phyloP scores from a whole-genome alignment of 352 stramenopile genomes.

The Globisporangium megalacanthum region DNA sequence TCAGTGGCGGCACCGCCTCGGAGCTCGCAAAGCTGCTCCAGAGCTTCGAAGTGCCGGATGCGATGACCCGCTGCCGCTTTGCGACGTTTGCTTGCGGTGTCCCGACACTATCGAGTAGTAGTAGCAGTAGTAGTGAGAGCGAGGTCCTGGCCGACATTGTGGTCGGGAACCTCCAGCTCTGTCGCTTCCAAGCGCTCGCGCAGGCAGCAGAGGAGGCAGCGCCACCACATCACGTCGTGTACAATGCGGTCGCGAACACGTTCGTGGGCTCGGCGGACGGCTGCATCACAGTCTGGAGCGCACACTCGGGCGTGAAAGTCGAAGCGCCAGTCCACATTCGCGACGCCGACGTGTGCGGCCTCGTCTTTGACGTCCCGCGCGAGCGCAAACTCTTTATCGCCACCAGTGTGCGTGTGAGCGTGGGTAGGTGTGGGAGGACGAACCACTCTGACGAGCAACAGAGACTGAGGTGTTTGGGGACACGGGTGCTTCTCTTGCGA shows the following conservation, averaged over 20 bases:
- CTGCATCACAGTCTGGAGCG: slow-evolving; percentile 61
- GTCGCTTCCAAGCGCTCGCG: slow-evolving; percentile 41
- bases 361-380: slow-evolving; percentile 53
- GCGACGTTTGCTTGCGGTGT: slow-evolving; percentile 28
- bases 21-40: slow-evolving; percentile 31
- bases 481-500: not conserved
- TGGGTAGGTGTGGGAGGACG: not conserved
- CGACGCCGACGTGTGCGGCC: slow-evolving; percentile 47
- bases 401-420: slow-evolving; percentile 39
- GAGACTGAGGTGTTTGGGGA: too few species aligned
- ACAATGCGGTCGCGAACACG: slow-evolving; percentile 52
- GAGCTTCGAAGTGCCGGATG: slow-evolving; percentile 44
- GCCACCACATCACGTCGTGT: slow-evolving; percentile 40
- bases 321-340: slow-evolving; percentile 44
- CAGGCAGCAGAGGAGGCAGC: slow-evolving; percentile 24
- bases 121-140: slow-evolving; percentile 14
- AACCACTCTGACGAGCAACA: not conserved
- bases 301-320: slow-evolving; percentile 51
- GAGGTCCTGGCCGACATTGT: slow-evolving; percentile 43
- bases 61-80: slow-evolving; percentile 38
- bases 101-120: not conserved
- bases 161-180: slow-evolving; percentile 44
- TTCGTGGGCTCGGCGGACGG: slow-evolving; percentile 57
- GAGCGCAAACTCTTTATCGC: slow-evolving; percentile 66
- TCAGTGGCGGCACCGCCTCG: slow-evolving; percentile 23